A percentile compares a stretch with the other conserved stretches of the same genome.
These are phyloP conservation scores for Pisolithus thermaeus DNA, from an alignment of 1,284 basidiomycete genomes.

Conservation along the genomic window DNA sequence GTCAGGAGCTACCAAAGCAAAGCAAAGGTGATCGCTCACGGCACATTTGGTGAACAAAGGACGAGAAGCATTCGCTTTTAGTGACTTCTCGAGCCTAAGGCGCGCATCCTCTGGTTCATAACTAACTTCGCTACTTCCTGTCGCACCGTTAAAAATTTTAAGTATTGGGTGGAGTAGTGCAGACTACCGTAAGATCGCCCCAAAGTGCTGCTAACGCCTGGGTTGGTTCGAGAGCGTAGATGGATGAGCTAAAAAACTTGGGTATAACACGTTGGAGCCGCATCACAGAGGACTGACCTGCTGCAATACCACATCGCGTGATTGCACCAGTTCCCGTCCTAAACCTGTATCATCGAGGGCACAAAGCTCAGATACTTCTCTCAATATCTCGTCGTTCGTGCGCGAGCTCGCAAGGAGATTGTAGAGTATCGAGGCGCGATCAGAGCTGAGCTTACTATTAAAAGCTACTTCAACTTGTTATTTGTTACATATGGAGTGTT, in stretches of 20 bases:
- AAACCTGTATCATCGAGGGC: constrained; percentile 84
- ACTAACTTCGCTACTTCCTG: constrained; percentile 14
- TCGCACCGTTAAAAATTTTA: constrained; percentile 2
- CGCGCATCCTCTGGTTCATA: constrained; percentile 55
- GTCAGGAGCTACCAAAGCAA: constrained; percentile 5
- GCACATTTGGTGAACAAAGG: constrained; percentile 60
- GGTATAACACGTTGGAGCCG: not conserved
- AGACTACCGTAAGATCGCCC: constrained; percentile 11
- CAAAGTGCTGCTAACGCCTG: not conserved
- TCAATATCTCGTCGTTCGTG: constrained; percentile 69
- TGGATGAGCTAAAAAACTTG: constrained; percentile 14
- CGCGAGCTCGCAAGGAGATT: constrained; percentile 19
- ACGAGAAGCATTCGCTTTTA: constrained; percentile 61
- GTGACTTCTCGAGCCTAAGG: constrained; percentile 58
- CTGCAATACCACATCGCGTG: constrained; percentile 37
- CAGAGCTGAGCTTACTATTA: constrained; percentile 12
- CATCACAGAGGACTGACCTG: constrained; percentile 31
- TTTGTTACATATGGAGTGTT: not conserved
- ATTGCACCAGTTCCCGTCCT: constrained; percentile 50
- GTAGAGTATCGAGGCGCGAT: constrained; percentile 13
- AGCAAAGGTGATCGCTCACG: constrained; percentile 36
- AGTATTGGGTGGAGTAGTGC: not conserved
- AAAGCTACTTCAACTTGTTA: constrained; percentile 4
- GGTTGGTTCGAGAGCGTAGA: constrained; percentile 2
- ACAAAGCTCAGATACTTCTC: constrained; percentile 74